Evolutionary conservation across 495 filamentous ascomycete genomes (phyloP).

Genomic region (Symbiotaphrina buchneri): DNA sequence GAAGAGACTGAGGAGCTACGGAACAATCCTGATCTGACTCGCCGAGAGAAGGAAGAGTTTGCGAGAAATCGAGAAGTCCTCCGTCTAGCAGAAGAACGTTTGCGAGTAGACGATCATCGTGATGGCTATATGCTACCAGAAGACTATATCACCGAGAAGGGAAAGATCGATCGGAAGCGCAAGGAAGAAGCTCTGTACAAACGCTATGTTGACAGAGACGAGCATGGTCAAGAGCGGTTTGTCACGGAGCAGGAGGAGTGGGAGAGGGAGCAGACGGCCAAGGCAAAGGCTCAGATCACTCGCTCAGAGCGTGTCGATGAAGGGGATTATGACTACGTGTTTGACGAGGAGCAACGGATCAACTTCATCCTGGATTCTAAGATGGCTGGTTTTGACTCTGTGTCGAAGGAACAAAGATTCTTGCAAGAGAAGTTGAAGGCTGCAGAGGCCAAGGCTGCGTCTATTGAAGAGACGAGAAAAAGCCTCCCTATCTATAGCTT

Average conservation of each 20-base stretch:
- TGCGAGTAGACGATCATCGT: conserved; percentile 73
- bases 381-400: conserved; percentile 37
- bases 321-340: conserved; percentile 83
- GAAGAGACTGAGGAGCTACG: conserved; percentile 72
- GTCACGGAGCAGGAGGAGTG: conserved; percentile 92
- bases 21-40: conserved; percentile 50
- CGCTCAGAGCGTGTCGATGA: conserved; percentile 53
- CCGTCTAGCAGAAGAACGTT: conserved; percentile 66
- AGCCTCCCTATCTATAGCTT: conserved; percentile 80
- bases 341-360: conserved; percentile 76
- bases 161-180: conserved; percentile 71
- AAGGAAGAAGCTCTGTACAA: conserved; percentile 82
- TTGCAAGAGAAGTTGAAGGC: conserved; percentile 62
- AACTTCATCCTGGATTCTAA: conserved; percentile 62
- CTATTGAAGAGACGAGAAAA: conserved; percentile 82
- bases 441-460: conserved; percentile 63
- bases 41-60: conserved; percentile 74
- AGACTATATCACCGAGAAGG: conserved; percentile 83
- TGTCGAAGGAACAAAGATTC: conserved; percentile 58
- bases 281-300: conserved; percentile 73
- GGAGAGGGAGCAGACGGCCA: conserved; percentile 78
- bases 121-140: conserved; percentile 91
- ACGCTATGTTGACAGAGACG: conserved; percentile 75
- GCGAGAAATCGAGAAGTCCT: conserved; percentile 74
- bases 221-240: conserved; percentile 71